These are phyloP conservation scores for Suillus ampliporus DNA, from an alignment of 768 basidiomycete genomes.

Conservation along the genomic window DNA sequence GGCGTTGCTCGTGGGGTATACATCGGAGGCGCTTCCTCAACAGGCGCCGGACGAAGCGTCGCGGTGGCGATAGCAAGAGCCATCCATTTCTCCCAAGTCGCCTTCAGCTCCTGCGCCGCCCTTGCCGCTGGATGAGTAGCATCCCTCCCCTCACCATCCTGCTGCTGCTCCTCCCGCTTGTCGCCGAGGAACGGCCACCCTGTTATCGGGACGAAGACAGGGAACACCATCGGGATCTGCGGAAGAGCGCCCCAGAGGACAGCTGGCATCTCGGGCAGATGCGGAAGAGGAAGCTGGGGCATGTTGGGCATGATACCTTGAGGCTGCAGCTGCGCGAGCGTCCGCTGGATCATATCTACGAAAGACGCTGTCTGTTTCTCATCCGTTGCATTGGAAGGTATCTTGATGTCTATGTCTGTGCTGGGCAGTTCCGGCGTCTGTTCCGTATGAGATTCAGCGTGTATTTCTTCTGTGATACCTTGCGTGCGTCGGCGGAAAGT, in stretches of 20 bases:
- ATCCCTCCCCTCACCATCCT: slow-evolving; percentile 37
- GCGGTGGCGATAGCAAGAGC: slow-evolving; percentile 57
- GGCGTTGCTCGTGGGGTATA: slow-evolving; percentile 67
- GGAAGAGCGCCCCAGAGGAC: slow-evolving; percentile 67
- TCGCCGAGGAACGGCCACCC: slow-evolving; percentile 69
- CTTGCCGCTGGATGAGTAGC: slow-evolving; percentile 45
- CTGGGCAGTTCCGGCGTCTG: slow-evolving; percentile 11
- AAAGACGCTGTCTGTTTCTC: slow-evolving; percentile 54
- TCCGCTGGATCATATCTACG: slow-evolving; percentile 77
- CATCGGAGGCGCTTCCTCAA: slow-evolving; percentile 69
- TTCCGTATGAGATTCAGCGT: neutral
- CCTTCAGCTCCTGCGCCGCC: slow-evolving; percentile 66
- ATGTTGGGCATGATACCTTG: slow-evolving; percentile 61
- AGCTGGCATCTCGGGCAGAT: slow-evolving; percentile 69
- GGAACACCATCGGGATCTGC: slow-evolving; percentile 80
- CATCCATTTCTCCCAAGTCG: slow-evolving; percentile 81
- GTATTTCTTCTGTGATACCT: slow-evolving; percentile 25
- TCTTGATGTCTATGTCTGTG: slow-evolving; percentile 28
- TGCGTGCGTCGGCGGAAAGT: slow-evolving; percentile 36
- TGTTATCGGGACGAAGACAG: slow-evolving; percentile 73
- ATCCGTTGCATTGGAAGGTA: slow-evolving; percentile 27
- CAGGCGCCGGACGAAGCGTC: slow-evolving; percentile 44
- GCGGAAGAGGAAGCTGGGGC: slow-evolving; percentile 53
- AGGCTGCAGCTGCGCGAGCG: slow-evolving; percentile 63
- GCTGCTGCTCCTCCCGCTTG: slow-evolving; percentile 42